These are phyloP conservation scores for Cairneyella variabilis DNA, from an alignment of 495 filamentous ascomycete species.

Conservation along the genomic window DNA sequence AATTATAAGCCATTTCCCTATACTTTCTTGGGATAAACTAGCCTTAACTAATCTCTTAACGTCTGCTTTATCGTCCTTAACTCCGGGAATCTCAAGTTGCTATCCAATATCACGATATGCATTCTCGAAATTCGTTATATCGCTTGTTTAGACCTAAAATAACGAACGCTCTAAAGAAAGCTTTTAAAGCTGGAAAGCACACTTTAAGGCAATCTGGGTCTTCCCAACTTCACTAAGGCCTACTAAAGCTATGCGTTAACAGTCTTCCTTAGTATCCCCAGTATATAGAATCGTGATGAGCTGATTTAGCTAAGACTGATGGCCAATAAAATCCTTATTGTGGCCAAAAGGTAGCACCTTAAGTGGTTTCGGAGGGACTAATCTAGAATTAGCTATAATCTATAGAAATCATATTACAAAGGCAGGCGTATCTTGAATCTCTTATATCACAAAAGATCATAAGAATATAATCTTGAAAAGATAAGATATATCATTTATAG, in stretches of 20 bases:
- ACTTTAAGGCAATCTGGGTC: constrained; percentile 35
- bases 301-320: background rate
- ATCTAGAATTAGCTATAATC: no score
- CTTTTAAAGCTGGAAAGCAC: background rate
- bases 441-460: no score
- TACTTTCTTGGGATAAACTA: constrained; percentile 16
- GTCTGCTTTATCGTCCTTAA: constrained; percentile 15
- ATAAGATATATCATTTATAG: background rate
- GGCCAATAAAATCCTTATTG: constrained; percentile 8
- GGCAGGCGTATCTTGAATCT: no score
- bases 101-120: constrained; percentile 28
- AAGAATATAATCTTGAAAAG: background rate
- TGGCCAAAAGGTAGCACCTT: constrained; percentile 7
- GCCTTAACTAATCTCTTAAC: constrained; percentile 21
- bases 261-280: background rate
- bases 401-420: no score
- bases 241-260: constrained; percentile 26
- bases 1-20: constrained; percentile 20
- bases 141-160: background rate
- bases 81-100: constrained; percentile 8
- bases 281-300: constrained; percentile 3
- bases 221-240: constrained; percentile 47
- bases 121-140: constrained; percentile 22
- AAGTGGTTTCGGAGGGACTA: background rate
- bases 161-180: background rate